phyloP scores from a whole-genome alignment of 352 stramenopile species.

The Globisporangium carolinianum region DNA sequence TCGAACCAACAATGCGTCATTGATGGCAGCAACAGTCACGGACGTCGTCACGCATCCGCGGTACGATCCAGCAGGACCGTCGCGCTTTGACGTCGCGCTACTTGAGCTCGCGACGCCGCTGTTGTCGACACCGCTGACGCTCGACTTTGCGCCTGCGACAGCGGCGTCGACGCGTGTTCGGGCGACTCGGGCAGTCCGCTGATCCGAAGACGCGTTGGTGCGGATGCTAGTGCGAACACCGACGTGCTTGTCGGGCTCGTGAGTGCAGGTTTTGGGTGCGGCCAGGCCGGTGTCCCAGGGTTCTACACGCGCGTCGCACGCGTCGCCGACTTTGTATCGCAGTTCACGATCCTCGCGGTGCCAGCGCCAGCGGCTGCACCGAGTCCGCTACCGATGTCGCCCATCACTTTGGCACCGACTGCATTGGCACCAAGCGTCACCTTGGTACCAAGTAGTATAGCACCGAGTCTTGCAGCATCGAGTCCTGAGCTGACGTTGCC shows the following conservation, averaged over 20 bases:
- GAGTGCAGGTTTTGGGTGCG: slow-evolving; percentile 22
- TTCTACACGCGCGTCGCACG: slow-evolving; percentile 22
- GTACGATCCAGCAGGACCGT: background rate
- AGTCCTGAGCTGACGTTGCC: too few relatives aligned
- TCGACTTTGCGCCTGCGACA: background rate
- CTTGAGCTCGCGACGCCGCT: background rate
- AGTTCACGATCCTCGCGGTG: too few relatives aligned
- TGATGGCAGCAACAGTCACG: background rate
- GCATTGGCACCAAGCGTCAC: too few relatives aligned
- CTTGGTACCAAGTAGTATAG: too few relatives aligned
- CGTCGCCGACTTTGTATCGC: slow-evolving; percentile 15
- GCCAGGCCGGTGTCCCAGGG: slow-evolving; percentile 17
- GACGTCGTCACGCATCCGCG: background rate
- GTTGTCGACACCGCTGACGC: background rate
- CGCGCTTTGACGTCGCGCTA: background rate
- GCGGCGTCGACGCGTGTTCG: slow-evolving; percentile 14
- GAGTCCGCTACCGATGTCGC: too few relatives aligned
- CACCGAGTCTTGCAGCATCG: too few relatives aligned
- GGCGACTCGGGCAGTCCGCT: slow-evolving; percentile 16
- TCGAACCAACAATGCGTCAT: background rate
- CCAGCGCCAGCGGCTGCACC: too few relatives aligned
- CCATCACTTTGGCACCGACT: too few relatives aligned
- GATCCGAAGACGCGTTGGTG: too few relatives aligned
- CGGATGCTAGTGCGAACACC: background rate
- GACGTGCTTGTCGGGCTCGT: background rate